phyloP scores from a whole-genome alignment of 257 asterid genomes.

The Nicotiana otophora region DNA sequence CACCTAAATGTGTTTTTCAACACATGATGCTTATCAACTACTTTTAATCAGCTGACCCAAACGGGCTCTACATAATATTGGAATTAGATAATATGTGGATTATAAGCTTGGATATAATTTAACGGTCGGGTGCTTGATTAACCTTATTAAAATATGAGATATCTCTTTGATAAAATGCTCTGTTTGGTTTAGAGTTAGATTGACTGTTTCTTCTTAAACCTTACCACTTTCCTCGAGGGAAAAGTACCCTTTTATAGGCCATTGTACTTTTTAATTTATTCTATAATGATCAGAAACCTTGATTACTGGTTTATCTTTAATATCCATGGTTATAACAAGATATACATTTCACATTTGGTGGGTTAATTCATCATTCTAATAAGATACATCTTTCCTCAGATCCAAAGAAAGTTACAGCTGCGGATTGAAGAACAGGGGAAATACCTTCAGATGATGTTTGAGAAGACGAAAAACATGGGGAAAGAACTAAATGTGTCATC shows the following conservation, averaged over 20 bases:
- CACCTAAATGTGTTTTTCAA: too few species aligned
- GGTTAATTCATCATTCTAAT: background rate
- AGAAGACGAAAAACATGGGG: conserved; percentile 65
- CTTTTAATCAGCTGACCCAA: too few species aligned
- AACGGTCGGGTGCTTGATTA: background rate
- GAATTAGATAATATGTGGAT: background rate
- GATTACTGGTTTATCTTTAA: too few species aligned
- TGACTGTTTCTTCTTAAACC: background rate
- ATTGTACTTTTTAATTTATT: background rate
- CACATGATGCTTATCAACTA: too few species aligned
- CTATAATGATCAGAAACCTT: background rate
- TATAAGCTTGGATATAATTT: background rate
- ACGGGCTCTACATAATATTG: too few species aligned
- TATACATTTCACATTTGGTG: background rate
- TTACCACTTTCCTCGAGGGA: background rate
- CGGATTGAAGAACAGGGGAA: conserved; percentile 82
- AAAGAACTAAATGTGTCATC: conserved; percentile 38
- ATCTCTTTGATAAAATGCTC: background rate
- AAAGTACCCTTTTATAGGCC: background rate
- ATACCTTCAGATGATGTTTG: conserved; percentile 66
- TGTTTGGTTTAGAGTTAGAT: background rate
- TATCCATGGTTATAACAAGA: background rate
- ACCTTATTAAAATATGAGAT: background rate
- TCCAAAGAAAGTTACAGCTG: conserved; percentile 70
- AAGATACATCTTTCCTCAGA: conserved; percentile 29